Base-by-base conservation (phyloP, 768 basidiomycete genomes). In the Boletus speciosus region DNA sequence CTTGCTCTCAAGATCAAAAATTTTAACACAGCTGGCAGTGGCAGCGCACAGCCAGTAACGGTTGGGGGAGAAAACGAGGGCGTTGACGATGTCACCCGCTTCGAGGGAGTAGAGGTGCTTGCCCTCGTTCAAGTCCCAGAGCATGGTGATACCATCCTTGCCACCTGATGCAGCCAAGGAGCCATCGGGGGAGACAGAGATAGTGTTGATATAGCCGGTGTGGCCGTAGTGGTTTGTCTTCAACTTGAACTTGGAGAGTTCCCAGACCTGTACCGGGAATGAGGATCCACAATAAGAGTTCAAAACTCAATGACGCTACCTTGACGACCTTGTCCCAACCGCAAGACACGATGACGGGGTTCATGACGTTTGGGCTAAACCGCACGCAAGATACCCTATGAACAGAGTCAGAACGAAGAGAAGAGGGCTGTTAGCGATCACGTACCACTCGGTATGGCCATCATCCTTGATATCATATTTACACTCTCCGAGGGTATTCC, bases 251-350 rank as follows among this genome's bases (percentile, higher is more conserved):
- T 98, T 97, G 73, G 91, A 91, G 57, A 98, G 88, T 74, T 99
- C 97, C 97, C 97, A 99, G 64, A 99, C 97, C 96, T 99, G 66
- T 72, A 71, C 71, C 73, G 75, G 72, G 10, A 34, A 40, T 59
- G 34, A 57, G 65, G 49, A 39, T 61, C 56, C 55, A 15, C 0
- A 21, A 39, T 21, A 5, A 5, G 9, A 27, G 37, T 15, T 32
- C 16, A 61, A 51, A 44, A 19, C 15, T 15, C 38, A 49, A 14
- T 68, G 29, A 29, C 27, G 85, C 76, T 62, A 96, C 97, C 86
- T 99, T 99, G 73, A 99, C 97, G 59, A 98, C 93, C 81, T 98
- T 98, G 81, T 99, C 97, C 97, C 97, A 99, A 66, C 97, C 97
- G 67, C 88, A 90, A 57, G 97, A 98, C 55, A 99, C 97, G 68